Evolutionary conservation across 176 grass and related monocot species (phyloP).

Genomic region (Paspalum notatum): DNA sequence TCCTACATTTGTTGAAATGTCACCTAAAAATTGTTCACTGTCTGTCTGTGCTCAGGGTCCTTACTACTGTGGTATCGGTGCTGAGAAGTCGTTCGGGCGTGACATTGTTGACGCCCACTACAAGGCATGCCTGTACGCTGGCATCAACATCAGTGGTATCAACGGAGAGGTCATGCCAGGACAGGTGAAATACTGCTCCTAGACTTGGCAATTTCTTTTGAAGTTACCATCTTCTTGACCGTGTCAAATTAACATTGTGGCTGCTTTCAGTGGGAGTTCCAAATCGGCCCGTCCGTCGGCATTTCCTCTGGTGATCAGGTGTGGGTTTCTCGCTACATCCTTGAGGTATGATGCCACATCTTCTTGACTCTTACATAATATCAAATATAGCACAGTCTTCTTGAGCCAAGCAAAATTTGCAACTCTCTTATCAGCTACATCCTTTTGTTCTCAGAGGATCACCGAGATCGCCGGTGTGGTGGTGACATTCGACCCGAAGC

Average conservation of each 20-base stretch:
- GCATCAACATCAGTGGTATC: slow-evolving; percentile 95
- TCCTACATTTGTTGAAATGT: slow-evolving; percentile 32
- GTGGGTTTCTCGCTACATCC: slow-evolving; percentile 95
- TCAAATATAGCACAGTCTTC: neutral
- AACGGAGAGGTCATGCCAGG: slow-evolving; percentile 99
- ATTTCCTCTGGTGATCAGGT: slow-evolving; percentile 82
- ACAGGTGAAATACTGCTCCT: slow-evolving; percentile 55
- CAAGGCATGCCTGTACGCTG: slow-evolving; percentile 89
- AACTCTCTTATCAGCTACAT: neutral
- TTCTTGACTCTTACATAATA: neutral
- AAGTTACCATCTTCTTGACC: slow-evolving; percentile 4
- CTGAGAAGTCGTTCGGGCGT: slow-evolving; percentile 87
- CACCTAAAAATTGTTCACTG: neutral
- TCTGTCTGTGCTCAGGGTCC: slow-evolving; percentile 73
- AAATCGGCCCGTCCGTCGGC: slow-evolving; percentile 86
- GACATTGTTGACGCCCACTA: slow-evolving; percentile 96
- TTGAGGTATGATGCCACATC: slow-evolving; percentile 58
- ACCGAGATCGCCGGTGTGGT: slow-evolving; percentile 95
- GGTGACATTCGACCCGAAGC: slow-evolving; percentile 89
- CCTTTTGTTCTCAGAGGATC: slow-evolving; percentile 63
- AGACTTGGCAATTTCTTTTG: neutral
- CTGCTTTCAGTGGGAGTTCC: slow-evolving; percentile 88
- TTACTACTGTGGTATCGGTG: slow-evolving; percentile 87
- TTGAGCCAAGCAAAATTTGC: neutral
- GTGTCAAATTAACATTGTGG: neutral